phyloP scores from a whole-genome alignment of 192 early-diverging fungal genomes.

The Podochytrium sp. region DNA sequence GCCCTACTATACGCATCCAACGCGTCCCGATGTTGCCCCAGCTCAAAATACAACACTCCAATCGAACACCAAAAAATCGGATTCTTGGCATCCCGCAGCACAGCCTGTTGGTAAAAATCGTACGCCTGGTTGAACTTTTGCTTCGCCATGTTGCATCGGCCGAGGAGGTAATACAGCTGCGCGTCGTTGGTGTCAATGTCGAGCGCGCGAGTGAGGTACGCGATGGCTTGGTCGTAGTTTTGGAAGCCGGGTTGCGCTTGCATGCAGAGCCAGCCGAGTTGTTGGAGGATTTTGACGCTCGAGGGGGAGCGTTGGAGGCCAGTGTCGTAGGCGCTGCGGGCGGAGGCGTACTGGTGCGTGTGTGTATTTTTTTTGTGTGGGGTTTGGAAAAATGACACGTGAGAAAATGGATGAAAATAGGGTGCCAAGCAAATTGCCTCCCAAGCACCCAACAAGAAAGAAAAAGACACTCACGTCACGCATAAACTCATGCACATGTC shows the following conservation, averaged over 20 bases:
- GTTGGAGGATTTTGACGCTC: constrained; percentile 94
- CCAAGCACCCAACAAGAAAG: not conserved
- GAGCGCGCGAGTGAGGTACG: constrained; percentile 81
- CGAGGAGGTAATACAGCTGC: constrained; percentile 93
- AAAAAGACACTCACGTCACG: constrained; percentile 68
- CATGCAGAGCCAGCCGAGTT: constrained; percentile 97
- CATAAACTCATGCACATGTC: constrained; percentile 93
- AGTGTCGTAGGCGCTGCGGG: constrained; percentile 91
- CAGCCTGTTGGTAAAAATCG: constrained; percentile 97
- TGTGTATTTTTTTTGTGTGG: not conserved
- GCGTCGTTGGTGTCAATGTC: constrained; percentile 78
- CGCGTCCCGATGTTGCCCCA: constrained; percentile 93
- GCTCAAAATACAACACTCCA: constrained; percentile 97
- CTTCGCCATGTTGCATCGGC: constrained; percentile 95
- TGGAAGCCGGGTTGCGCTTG: constrained; percentile 79
- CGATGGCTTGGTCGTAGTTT: constrained; percentile 84
- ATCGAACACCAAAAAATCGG: constrained; percentile 99
- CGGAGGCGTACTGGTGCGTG: constrained; percentile 50
- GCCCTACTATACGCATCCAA: constrained; percentile 96
- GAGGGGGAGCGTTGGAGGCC: constrained; percentile 87
- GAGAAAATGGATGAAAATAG: constrained; percentile 14
- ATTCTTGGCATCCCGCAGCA: constrained; percentile 83
- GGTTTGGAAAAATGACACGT: constrained; percentile 23
- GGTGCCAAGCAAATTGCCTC: constrained; percentile 11
- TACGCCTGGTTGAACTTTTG: constrained; percentile 94